Evolutionary conservation across 1,284 basidiomycete genomes (phyloP), one percentile per base, ranked within the genome.

Genomic region (Erythrobasidium hasegawianum): DNA sequence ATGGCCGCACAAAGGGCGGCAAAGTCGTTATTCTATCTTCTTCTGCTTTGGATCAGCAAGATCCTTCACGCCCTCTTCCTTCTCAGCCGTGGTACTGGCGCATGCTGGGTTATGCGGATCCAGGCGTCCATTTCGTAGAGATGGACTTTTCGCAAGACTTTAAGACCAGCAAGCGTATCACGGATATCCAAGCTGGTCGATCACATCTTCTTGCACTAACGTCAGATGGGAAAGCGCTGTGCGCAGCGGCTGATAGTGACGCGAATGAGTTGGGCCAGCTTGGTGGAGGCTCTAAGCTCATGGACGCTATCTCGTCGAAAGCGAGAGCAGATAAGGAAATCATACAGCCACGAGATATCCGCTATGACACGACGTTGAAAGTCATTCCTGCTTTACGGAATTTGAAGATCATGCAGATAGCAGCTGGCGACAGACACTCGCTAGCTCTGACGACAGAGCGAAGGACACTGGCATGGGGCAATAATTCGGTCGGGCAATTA

Each of bases 221-320:
- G 1, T 88, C 85, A 26, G 80, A 83, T 52, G 92, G 92, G 1
- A 85, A 90, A 57, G 85, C 88, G 1, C 94, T 90, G 75, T 84
- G 86, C 0, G 85, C 90, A 68, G 89, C 93, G 0, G 81, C 90
- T 53, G 85, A 85, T 68, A 83, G 85, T 59, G 78, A 83, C 8
- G 92, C 87, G n/a, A 97, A 97, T 78, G 79, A 82, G 0, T 85
- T 87, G 76, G 89, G 90, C 1, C 94, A 97, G 77, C 85, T 97
- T 11, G 92, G 91, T 72, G 86, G 82, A 71, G 81, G 87, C 69
- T 80, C 83, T 68, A 80, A 87, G 50, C 61, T 68, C 64, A 45
- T 70, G 71, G 59, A 70, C 65, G 76, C 50, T 67, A 77, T 43
- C 71, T 72, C 54, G 69, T 47, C 16, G 60, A 64, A 62, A 33